These are phyloP conservation scores for Cornus controversa DNA, from an alignment of 148 eudicot genomes.

Conservation along the genomic window DNA sequence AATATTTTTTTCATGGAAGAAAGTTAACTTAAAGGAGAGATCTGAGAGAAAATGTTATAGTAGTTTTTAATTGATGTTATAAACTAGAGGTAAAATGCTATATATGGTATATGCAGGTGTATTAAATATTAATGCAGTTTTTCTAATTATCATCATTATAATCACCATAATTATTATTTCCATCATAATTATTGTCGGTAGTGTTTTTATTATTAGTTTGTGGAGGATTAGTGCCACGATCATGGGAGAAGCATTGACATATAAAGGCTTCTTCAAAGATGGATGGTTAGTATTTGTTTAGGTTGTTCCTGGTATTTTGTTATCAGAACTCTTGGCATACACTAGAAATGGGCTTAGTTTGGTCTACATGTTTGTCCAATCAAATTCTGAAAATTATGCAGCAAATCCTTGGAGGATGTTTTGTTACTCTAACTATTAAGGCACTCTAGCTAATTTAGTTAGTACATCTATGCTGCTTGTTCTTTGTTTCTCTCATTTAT, in stretches of 20 bases:
- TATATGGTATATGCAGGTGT: no score
- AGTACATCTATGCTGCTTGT: not conserved
- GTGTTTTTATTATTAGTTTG: not conserved
- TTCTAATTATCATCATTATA: not conserved
- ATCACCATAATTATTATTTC: not conserved
- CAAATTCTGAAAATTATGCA: not conserved
- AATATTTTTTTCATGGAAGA: not conserved
- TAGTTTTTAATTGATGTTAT: not conserved
- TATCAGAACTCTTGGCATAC: not conserved
- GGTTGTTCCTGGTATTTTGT: not conserved
- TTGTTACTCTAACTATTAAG: not conserved
- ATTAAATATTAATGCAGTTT: not conserved
- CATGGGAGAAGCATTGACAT: not conserved
- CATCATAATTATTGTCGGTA: not conserved
- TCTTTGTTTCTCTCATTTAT: no score
- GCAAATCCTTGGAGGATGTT: not conserved
- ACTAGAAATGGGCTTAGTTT: not conserved
- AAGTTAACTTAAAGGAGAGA: no score
- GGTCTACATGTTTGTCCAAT: not conserved
- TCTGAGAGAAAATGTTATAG: not conserved
- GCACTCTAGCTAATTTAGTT: not conserved
- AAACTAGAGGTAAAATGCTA: not conserved
- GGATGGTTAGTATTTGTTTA: no score
- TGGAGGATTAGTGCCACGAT: not conserved
- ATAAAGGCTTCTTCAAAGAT: not conserved